Evolutionary conservation across 805 yeast species (phyloP).

Genomic region (Lipomyces spencermartinsiae): DNA sequence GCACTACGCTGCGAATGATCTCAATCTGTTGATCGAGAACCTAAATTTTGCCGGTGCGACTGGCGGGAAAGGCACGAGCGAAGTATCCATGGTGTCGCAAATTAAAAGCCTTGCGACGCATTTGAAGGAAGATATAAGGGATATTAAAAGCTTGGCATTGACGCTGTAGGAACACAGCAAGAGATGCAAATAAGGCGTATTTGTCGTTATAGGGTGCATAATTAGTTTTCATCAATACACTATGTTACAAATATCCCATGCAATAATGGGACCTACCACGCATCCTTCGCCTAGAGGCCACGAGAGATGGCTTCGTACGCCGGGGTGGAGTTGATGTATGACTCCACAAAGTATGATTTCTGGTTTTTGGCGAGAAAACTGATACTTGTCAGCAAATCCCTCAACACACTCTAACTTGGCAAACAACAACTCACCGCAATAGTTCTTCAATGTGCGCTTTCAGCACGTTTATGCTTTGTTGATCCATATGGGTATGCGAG

Average conservation of each 20-base stretch:
- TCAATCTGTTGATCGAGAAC: conserved; percentile 17
- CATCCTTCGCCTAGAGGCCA: conserved; percentile 29
- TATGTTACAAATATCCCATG: conserved; percentile 8
- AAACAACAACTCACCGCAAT: conserved; percentile 48
- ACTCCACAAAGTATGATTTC: conserved; percentile 48
- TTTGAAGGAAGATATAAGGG: conserved; percentile 33
- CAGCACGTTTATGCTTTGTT: conserved; percentile 65
- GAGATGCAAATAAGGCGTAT: not conserved
- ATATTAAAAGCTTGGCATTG: conserved; percentile 32
- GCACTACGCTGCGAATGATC: conserved; percentile 29
- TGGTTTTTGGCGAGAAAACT: conserved; percentile 53
- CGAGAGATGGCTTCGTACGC: conserved; percentile 61
- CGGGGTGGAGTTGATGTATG: conserved; percentile 60
- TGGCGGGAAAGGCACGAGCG: conserved; percentile 7
- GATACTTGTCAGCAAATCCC: not conserved
- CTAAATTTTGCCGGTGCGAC: conserved; percentile 13
- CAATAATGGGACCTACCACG: not conserved
- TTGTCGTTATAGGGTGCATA: not conserved
- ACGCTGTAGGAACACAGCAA: conserved; percentile 6
- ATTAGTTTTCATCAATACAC: not conserved
- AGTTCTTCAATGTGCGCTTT: conserved; percentile 62
- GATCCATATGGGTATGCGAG: conserved; percentile 79
- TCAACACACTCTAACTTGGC: not conserved
- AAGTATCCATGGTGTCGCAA: conserved; percentile 12
- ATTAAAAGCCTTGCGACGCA: conserved; percentile 17